A percentile compares a stretch with the other conserved stretches of the same genome.
phyloP scores from a whole-genome alignment of 345 rosid species.

The Melaleuca alternifolia region DNA sequence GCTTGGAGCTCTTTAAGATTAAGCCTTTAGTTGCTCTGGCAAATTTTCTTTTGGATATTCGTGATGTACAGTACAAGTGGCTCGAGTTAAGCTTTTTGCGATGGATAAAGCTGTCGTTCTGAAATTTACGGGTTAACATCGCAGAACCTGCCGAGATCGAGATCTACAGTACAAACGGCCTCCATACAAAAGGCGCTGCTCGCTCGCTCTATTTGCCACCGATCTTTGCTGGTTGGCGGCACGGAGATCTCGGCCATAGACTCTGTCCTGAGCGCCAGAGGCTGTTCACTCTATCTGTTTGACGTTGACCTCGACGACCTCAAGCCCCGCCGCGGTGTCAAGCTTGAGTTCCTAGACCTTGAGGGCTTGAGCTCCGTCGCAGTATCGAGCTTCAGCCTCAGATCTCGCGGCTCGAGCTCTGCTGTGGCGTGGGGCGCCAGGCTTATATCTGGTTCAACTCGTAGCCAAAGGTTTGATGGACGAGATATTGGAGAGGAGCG shows the following conservation, averaged over 20 bases:
- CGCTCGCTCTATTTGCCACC: neutral
- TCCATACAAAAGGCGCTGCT: neutral
- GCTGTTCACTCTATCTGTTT: neutral
- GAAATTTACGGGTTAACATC: neutral
- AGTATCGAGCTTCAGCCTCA: neutral
- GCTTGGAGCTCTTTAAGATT: neutral
- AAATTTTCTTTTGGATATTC: neutral
- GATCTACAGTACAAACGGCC: neutral
- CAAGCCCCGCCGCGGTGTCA: neutral
- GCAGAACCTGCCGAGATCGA: neutral
- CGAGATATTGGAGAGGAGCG: neutral
- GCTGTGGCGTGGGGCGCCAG: neutral
- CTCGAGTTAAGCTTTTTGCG: neutral
- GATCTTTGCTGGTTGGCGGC: neutral
- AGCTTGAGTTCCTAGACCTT: neutral
- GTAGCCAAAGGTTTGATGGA: neutral
- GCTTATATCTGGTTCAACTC: neutral
- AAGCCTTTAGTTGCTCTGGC: neutral
- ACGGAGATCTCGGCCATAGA: neutral
- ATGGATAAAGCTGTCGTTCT: neutral
- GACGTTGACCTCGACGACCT: neutral
- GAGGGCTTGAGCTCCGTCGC: neutral
- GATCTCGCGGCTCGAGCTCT: neutral
- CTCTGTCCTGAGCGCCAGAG: neutral
- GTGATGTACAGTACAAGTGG: neutral